Evolutionary conservation across 2,329 filamentous ascomycete genomes (phyloP).

Genomic region (Cytospora leucostoma): DNA sequence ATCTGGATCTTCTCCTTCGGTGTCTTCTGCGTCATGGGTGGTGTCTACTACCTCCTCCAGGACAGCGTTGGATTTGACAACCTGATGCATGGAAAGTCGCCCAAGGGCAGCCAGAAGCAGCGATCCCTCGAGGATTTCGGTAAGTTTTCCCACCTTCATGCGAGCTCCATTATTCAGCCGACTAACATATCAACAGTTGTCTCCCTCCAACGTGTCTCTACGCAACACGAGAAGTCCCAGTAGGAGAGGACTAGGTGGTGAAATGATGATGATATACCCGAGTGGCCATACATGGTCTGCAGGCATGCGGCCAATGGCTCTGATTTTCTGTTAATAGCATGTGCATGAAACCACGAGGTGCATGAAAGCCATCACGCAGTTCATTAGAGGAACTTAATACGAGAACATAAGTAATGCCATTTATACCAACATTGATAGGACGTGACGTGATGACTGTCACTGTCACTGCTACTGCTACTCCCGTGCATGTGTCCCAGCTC

Average conservation of each 20-base stretch:
- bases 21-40: conserved; percentile 73
- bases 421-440: not conserved
- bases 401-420: conserved; percentile 29
- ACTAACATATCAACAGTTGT: conserved; percentile 68
- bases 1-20: conserved; percentile 92
- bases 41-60: conserved; percentile 77
- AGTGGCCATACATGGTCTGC: conserved; percentile 23
- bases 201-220: conserved; percentile 85
- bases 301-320: conserved; percentile 24
- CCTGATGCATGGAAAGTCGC: conserved; percentile 87
- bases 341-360: conserved; percentile 27
- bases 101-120: conserved; percentile 80
- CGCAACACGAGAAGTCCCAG: conserved; percentile 85
- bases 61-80: conserved; percentile 83
- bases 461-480: no score
- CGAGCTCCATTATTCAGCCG: not conserved
- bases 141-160: conserved; percentile 51
- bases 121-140: conserved; percentile 85
- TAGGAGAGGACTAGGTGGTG: conserved; percentile 45
- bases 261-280: conserved; percentile 27
- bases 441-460: not conserved
- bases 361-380: conserved; percentile 25
- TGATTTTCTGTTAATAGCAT: conserved; percentile 28
- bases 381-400: conserved; percentile 31
- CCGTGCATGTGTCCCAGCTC: no score